phyloP scores from a whole-genome alignment of 805 yeast species.

The Candida endomychidarum region DNA sequence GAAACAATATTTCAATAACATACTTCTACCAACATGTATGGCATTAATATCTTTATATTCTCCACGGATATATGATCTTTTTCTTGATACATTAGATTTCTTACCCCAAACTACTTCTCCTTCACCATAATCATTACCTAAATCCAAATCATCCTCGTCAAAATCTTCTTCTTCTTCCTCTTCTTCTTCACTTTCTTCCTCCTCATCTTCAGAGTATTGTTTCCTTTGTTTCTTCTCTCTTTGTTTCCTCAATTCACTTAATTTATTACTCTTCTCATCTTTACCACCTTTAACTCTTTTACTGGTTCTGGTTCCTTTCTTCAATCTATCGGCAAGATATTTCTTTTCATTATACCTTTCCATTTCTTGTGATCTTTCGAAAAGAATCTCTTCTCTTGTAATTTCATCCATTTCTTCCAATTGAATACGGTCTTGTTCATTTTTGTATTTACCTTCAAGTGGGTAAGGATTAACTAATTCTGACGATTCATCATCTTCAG shows the following conservation, averaged over 20 bases:
- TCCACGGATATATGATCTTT: conserved; percentile 33
- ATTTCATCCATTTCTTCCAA: conserved; percentile 82
- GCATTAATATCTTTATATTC: conserved; percentile 66
- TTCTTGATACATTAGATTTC: conserved; percentile 17
- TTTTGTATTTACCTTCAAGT: conserved; percentile 84
- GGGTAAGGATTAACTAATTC: conserved; percentile 77
- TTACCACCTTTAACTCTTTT: conserved; percentile 35
- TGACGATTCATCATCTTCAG: conserved; percentile 28
- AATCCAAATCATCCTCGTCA: conserved; percentile 28
- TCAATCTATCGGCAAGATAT: conserved; percentile 80
- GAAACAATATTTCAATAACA: conserved; percentile 71
- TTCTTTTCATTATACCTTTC: conserved; percentile 83
- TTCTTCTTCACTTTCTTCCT: conserved; percentile 38
- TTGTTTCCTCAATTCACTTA: conserved; percentile 73
- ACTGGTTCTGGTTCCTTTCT: conserved; percentile 46
- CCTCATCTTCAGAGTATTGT: conserved; percentile 40
- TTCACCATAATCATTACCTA: conserved; percentile 25
- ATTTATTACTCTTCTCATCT: conserved; percentile 49
- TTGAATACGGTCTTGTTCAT: conserved; percentile 69
- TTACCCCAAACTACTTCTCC: conserved; percentile 38
- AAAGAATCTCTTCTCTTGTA: conserved; percentile 85
- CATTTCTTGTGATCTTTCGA: conserved; percentile 90
- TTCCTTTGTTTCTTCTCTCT: conserved; percentile 61
- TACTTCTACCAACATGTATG: conserved; percentile 73
- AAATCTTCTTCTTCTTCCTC: conserved; percentile 45